Evolutionary conservation across 31 red algal species (phyloP), one percentile per base, ranked within the genome.

Genomic region (Asparagopsis taxiformis): DNA sequence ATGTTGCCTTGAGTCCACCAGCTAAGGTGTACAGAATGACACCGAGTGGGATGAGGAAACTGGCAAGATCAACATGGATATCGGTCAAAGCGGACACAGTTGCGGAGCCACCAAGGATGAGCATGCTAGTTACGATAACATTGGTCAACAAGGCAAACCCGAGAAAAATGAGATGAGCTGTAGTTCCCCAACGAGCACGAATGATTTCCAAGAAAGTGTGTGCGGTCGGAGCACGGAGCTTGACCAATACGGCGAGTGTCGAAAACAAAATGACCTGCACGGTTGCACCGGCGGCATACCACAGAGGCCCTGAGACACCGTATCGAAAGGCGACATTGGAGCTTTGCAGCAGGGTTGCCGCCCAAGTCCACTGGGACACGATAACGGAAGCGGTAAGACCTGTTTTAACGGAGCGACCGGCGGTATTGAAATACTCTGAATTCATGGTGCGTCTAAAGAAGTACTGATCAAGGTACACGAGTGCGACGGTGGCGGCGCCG

Each of bases 281-380:
- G 15, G 78, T 75, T 2, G 87, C 87, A 26, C 87, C 87, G 7
- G 79, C 50, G 23, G 87, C 87, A 28, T 91, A 91, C 87, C 87
- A 91, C 31, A 91, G 51, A 26, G 87, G 75, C 29, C 87, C 87
- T 0, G 68, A 64, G 13, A 91, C 35, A 13, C 87, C 87, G 31
- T 75, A 85, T 38, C 62, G 51, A 51, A 58, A 91, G 29, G 87
- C 87, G 32, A 82, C 75, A 49, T 84, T 91, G 41, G 87, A 84
- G 10, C 38, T 54, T 33, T 91, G 87, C 16, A 91, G 66, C 36
- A 91, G 58, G 36, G 87, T 91, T 23, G 87, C 87, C 1, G 87
- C 87, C 87, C 87, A 91, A 2, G 87, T 91, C 87, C 87, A 91
- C 31, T 81, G 78, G 28, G 87, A 91, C 11, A 91, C 76, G 39